Conservation (phyloP, 352 stramenopile genomes). For the Globisporangium spinosum region DNA sequence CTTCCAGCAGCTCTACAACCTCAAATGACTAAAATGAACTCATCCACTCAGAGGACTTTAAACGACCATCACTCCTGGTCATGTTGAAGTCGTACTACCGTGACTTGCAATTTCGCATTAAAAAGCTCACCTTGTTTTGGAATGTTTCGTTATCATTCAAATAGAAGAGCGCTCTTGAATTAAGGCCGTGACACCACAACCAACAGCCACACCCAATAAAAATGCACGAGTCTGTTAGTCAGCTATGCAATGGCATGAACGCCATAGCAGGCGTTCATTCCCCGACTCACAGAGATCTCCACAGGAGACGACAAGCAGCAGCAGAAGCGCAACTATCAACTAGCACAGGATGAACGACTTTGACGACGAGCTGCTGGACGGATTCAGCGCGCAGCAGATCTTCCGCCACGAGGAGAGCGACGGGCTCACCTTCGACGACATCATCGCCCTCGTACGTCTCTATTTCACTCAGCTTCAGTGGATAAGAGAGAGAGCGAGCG, state of each 20-base stretch:
- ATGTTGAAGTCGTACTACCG: conserved; percentile 13
- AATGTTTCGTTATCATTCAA: neutral
- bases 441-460: conserved; percentile 66
- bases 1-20: conserved; percentile 59
- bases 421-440: conserved; percentile 82
- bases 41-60: neutral
- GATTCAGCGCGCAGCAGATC: conserved; percentile 67
- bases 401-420: conserved; percentile 68
- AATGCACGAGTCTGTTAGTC: neutral
- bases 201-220: conserved; percentile 7
- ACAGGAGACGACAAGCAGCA: neutral
- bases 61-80: conserved; percentile 8
- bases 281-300: neutral
- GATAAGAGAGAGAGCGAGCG: neutral
- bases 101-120: neutral
- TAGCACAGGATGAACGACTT: conserved; percentile 9
- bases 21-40: conserved; percentile 15
- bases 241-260: neutral
- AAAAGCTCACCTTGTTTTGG: conserved; percentile 1
- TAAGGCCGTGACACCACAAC: neutral
- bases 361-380: conserved; percentile 43
- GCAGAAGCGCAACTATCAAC: neutral
- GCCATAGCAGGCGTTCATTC: neutral
- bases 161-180: conserved; percentile 10
- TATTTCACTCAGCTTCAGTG: too few relatives aligned